Evolutionary conservation across 1,284 basidiomycete genomes (phyloP).

Genomic region (Papiliotrema fonsecae): DNA sequence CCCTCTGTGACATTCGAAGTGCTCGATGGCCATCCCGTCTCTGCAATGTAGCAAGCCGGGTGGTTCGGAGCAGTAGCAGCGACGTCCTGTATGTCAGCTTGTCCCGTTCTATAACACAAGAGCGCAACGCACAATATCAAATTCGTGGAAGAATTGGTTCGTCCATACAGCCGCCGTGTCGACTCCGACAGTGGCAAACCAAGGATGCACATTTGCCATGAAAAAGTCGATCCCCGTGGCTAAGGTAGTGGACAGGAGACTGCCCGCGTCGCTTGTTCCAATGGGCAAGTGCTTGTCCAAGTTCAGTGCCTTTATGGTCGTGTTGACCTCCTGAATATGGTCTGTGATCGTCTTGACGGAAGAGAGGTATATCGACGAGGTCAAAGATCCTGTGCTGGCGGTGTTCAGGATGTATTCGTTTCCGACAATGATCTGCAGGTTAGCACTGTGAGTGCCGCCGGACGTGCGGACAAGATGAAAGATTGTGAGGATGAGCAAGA

Average conservation of each 20-base stretch:
- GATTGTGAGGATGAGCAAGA: too few species aligned
- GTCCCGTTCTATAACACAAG: conserved; percentile 32
- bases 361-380: conserved; percentile 30
- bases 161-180: conserved; percentile 67
- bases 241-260: conserved; percentile 70
- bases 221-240: conserved; percentile 66
- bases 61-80: conserved; percentile 54
- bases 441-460: conserved; percentile 2
- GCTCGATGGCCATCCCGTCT: conserved; percentile 81
- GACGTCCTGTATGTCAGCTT: conserved; percentile 24
- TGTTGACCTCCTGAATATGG: conserved; percentile 61
- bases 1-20: conserved; percentile 55
- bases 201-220: conserved; percentile 66
- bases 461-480: too few species aligned
- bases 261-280: conserved; percentile 87
- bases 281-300: conserved; percentile 59
- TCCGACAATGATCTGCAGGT: conserved; percentile 36
- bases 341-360: conserved; percentile 54
- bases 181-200: conserved; percentile 62
- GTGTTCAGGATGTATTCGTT: conserved; percentile 69
- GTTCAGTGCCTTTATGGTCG: conserved; percentile 53
- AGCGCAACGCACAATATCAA: conserved; percentile 55
- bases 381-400: conserved; percentile 21
- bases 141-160: conserved; percentile 56
- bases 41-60: conserved; percentile 77